Evolutionary conservation across 2,329 filamentous ascomycete species (phyloP), one percentile per base, ranked within the genome.

Genomic region (Trichoderma pleuroti): DNA sequence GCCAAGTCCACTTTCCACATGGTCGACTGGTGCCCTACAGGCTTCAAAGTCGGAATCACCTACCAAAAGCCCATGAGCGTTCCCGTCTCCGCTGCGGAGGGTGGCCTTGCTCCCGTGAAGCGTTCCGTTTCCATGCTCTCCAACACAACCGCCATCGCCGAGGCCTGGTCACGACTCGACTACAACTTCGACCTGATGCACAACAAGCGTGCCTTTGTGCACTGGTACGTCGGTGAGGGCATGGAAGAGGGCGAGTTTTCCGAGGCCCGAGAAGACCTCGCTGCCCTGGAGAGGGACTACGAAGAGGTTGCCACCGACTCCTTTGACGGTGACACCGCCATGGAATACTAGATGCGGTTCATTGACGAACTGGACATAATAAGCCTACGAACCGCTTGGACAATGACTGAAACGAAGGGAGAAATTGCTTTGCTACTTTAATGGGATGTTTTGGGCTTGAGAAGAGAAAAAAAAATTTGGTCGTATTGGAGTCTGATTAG

Each of bases 231-330:
- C 68, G 93, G 93, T 75, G 93, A 96, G 84, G 93, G 93, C 84
- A 96, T 96, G 93, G 93, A 96, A 85, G 93, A 96, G 81, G 93
- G 93, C 77, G 93, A 96, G 82, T 96, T 96, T 85, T 92, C 90
- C 73, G 93, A 96, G 83, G 93, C 93, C 73, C 91, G 93, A 76
- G 93, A 96, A 84, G 93, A 96, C 80, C 86, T 96, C 72, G 93
- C 93, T 73, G 93, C 93, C 61, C 86, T 96, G 39, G 93, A 95
- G 86, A 93, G 91, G 85, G 92, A 95, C 77, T 95, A 95, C 80
- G 92, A 94, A 82, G 92, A 94, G 86, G 92, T 94, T 76, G 92
- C 92, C 72, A 88, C 86, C 79, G 92, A 94, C 82, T 92, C 91
- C 74, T 83, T 85, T 74, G 84, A 90, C 75, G 84, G 87, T 18